These are phyloP conservation scores for Arabidopsis lyrata DNA, from an alignment of 441 rosid species.

Conservation along the genomic window DNA sequence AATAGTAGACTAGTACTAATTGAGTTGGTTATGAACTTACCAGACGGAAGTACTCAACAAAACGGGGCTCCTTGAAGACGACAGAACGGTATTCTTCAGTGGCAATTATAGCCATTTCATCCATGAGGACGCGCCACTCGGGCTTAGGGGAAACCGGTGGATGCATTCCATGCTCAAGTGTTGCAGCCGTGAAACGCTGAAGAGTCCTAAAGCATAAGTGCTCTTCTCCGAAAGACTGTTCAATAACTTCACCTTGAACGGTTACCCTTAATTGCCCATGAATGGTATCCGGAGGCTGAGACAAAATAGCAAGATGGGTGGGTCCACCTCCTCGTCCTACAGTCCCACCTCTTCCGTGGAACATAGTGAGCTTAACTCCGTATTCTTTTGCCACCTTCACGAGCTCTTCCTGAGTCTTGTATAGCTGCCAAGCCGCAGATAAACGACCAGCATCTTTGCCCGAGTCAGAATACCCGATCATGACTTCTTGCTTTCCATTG, in stretches of 20 bases:
- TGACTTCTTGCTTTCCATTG: slow-evolving; percentile 94
- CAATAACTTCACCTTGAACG: slow-evolving; percentile 95
- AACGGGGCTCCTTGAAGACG: slow-evolving; percentile 89
- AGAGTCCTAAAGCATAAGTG: slow-evolving; percentile 92
- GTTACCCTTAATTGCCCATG: slow-evolving; percentile 73
- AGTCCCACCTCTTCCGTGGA: slow-evolving; percentile 98
- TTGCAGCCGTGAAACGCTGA: slow-evolving; percentile 95
- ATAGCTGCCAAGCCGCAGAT: slow-evolving; percentile 96
- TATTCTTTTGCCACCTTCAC: slow-evolving; percentile 83
- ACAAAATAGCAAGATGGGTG: slow-evolving; percentile 95
- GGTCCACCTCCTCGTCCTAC: slow-evolving; percentile 99
- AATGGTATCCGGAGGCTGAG: slow-evolving; percentile 97
- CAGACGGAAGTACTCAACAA: slow-evolving; percentile 95
- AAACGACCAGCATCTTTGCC: slow-evolving; percentile 97
- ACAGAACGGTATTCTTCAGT: slow-evolving; percentile 86
- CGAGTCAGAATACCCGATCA: slow-evolving; percentile 99
- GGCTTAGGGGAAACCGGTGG: slow-evolving; percentile 91
- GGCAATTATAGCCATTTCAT: slow-evolving; percentile 88
- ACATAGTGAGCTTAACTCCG: slow-evolving; percentile 94
- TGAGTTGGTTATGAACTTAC: slow-evolving; percentile 52
- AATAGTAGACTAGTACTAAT: not conserved
- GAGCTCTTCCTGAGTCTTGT: slow-evolving; percentile 96
- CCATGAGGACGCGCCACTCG: slow-evolving; percentile 90
- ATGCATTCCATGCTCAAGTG: slow-evolving; percentile 92
- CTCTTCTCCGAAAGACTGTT: slow-evolving; percentile 93